Evolutionary conservation across 2,329 filamentous ascomycete species (phyloP).

Genomic region (Cladophialophora bantiana): DNA sequence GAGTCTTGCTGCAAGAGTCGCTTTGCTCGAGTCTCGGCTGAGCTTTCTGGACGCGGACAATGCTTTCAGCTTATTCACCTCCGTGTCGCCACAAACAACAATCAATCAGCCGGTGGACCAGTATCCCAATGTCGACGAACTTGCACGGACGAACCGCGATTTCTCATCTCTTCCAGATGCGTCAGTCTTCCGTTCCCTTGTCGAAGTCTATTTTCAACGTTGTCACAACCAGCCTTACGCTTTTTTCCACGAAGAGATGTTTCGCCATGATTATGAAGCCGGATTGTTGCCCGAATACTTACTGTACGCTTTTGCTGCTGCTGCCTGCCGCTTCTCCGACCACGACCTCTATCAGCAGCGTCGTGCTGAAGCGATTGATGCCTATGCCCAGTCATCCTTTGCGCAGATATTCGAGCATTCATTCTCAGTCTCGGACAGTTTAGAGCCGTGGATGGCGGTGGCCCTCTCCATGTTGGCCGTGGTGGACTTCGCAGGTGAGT

Average conservation of each 20-base stretch:
- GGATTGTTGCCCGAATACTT: conserved; percentile 43
- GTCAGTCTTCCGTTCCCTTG: conserved; percentile 5
- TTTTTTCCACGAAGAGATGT: conserved; percentile 48
- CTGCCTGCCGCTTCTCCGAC: conserved; percentile 45
- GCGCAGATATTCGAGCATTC: conserved; percentile 45
- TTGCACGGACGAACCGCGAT: conserved; percentile 4
- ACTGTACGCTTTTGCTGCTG: conserved; percentile 46
- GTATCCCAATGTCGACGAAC: conserved; percentile 4
- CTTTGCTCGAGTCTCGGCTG: conserved; percentile 24
- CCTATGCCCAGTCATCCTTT: conserved; percentile 47
- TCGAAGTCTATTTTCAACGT: conserved; percentile 46
- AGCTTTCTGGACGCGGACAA: conserved; percentile 22
- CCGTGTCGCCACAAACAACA: conserved; percentile 9
- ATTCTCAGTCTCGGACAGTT: conserved; percentile 43
- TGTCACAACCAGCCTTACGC: conserved; percentile 51
- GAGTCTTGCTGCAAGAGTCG: conserved; percentile 24
- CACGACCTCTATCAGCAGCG: conserved; percentile 42
- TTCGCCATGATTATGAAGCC: conserved; percentile 43
- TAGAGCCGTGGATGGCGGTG: conserved; percentile 48
- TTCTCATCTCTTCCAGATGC: conserved; percentile 15
- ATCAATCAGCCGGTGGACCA: not conserved
- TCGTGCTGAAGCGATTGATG: conserved; percentile 35
- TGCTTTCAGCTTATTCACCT: conserved; percentile 16
- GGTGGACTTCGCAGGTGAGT: conserved; percentile 50
- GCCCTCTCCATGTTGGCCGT: conserved; percentile 48